Conservation (phyloP, 352 stramenopile genomes). For the Pilasporangium apinafurcum region DNA sequence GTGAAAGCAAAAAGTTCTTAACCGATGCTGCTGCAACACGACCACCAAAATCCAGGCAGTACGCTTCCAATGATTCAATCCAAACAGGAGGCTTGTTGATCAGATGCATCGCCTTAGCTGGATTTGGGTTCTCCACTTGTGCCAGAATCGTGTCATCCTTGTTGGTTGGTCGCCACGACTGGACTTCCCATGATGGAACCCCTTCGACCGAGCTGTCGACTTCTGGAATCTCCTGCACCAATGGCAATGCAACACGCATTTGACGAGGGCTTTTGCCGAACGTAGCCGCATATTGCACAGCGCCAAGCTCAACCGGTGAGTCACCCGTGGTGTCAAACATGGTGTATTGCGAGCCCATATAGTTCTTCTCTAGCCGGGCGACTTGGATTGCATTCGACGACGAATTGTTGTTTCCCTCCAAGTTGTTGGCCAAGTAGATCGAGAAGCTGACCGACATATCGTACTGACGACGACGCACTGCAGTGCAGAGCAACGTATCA, state of each 20-base stretch:
- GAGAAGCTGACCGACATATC: constrained; percentile 86
- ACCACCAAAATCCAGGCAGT: constrained; percentile 80
- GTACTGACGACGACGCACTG: constrained; percentile 74
- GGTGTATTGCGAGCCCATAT: constrained; percentile 86
- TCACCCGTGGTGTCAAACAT: constrained; percentile 69
- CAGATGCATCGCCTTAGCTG: constrained; percentile 50
- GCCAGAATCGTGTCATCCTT: constrained; percentile 80
- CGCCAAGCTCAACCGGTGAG: constrained; percentile 50
- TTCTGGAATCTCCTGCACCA: constrained; percentile 34
- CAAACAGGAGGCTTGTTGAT: constrained; percentile 87
- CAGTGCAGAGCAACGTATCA: constrained; percentile 68
- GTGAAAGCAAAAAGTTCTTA: constrained; percentile 86
- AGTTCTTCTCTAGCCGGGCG: constrained; percentile 81
- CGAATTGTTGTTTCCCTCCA: constrained; percentile 18
- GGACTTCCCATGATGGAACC: constrained; percentile 38
- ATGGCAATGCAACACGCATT: constrained; percentile 73
- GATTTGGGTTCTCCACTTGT: constrained; percentile 66
- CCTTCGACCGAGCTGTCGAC: constrained; percentile 36
- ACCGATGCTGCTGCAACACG: constrained; percentile 69
- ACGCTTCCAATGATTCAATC: constrained; percentile 83
- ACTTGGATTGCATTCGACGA: constrained; percentile 35
- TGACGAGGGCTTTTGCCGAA: constrained; percentile 83
- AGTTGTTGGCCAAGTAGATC: constrained; percentile 58
- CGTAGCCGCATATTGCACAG: constrained; percentile 80
- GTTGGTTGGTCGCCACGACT: constrained; percentile 43